phyloP scores from a whole-genome alignment of 2,329 filamentous ascomycete genomes.

The Eutypella sp. region DNA sequence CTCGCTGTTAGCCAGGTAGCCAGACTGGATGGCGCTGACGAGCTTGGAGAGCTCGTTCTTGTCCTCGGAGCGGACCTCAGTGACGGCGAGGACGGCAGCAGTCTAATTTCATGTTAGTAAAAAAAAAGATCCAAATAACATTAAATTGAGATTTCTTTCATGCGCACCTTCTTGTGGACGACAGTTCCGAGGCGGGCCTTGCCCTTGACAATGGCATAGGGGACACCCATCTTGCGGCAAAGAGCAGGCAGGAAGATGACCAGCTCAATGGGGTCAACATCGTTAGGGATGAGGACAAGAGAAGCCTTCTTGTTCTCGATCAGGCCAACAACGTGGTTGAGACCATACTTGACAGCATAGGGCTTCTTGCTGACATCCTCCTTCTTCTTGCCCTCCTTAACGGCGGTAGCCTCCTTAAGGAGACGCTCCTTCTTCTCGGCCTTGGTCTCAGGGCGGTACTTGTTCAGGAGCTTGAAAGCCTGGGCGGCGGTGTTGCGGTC shows the following conservation, averaged over 20 bases:
- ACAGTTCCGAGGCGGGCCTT: slow-evolving; percentile 98
- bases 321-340: slow-evolving; percentile 97
- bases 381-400: slow-evolving; percentile 99
- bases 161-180: slow-evolving; percentile 93
- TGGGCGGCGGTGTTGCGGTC: slow-evolving; percentile 96
- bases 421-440: slow-evolving; percentile 99
- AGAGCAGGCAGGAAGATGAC: slow-evolving; percentile 98
- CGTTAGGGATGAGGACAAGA: slow-evolving; percentile 97
- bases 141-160: too few relatives aligned
- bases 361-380: slow-evolving; percentile 99
- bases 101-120: slow-evolving; percentile 61
- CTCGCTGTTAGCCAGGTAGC: slow-evolving; percentile 94
- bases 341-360: slow-evolving; percentile 98
- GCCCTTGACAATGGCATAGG: slow-evolving; percentile 99
- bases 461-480: slow-evolving; percentile 99
- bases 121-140: slow-evolving; percentile 1
- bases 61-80: slow-evolving; percentile 96
- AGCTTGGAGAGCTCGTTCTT: slow-evolving; percentile 98
- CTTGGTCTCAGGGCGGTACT: slow-evolving; percentile 99
- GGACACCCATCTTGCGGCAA: slow-evolving; percentile 99
- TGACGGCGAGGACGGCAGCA: slow-evolving; percentile 89
- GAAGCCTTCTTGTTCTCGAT: slow-evolving; percentile 99
- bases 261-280: slow-evolving; percentile 98
- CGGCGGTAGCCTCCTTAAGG: slow-evolving; percentile 93
- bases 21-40: slow-evolving; percentile 93